Percentiles rank a stretch among this genome's conserved stretches.
phyloP scores from a whole-genome alignment of 1,284 basidiomycete species.

The Cryptococcus sp. region DNA sequence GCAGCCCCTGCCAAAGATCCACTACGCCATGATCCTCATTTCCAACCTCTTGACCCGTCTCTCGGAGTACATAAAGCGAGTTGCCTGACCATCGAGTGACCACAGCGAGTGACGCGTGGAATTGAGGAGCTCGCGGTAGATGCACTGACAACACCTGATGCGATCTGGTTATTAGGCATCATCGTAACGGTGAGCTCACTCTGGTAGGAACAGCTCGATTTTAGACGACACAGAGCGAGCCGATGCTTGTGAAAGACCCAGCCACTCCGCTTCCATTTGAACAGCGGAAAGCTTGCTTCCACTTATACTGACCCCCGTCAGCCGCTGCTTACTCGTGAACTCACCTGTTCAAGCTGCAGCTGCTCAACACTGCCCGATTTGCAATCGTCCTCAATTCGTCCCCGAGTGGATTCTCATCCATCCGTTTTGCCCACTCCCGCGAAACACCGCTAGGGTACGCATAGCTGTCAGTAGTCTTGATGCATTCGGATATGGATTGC shows the following conservation, averaged over 20 bases:
- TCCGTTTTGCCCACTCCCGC: constrained; percentile 17
- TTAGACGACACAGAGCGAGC: neutral
- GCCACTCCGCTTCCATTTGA: constrained; percentile 36
- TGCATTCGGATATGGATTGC: constrained; percentile 1
- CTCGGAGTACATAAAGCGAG: constrained; percentile 32
- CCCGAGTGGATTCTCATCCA: neutral
- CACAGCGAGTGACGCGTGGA: constrained; percentile 29
- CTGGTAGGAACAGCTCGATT: constrained; percentile 41
- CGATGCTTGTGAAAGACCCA: constrained; percentile 7
- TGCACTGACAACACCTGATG: constrained; percentile 38
- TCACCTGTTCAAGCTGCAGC: constrained; percentile 40
- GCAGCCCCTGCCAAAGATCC: constrained; percentile 37
- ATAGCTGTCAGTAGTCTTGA: constrained; percentile 31
- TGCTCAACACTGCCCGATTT: constrained; percentile 28
- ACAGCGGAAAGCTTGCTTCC: constrained; percentile 26
- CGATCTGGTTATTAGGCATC: constrained; percentile 23
- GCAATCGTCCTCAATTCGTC: constrained; percentile 16
- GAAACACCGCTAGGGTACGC: constrained; percentile 32
- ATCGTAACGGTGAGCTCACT: constrained; percentile 23
- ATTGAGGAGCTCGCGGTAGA: constrained; percentile 10
- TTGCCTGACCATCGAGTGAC: constrained; percentile 30
- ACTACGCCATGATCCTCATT: constrained; percentile 33
- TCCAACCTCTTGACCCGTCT: constrained; percentile 42
- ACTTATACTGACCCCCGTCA: constrained; percentile 28
- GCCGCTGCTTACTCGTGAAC: neutral